Percentiles rank a stretch among this genome's conserved stretches.
Conservation (phyloP, 2,329 filamentous ascomycete genomes). For the Zopfia rhizophila region DNA sequence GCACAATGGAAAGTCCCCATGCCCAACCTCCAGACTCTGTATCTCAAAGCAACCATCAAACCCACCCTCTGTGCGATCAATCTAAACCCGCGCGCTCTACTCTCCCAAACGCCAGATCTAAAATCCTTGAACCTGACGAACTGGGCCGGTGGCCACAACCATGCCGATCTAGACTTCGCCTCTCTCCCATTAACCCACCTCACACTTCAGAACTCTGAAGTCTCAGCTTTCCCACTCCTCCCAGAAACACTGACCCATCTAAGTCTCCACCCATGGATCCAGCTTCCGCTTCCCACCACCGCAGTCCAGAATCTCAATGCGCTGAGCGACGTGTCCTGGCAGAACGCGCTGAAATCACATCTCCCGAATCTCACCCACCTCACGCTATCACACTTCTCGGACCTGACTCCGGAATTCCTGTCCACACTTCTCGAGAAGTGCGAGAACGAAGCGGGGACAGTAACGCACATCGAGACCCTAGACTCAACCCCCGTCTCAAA, state of each 20-base stretch:
- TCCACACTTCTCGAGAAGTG: conserved; percentile 23
- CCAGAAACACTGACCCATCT: conserved; percentile 32
- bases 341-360: conserved; percentile 6
- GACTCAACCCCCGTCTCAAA: background rate
- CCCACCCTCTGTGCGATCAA: background rate
- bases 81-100: conserved; percentile 2
- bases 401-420: conserved; percentile 16
- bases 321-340: conserved; percentile 2
- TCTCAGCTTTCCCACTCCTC: conserved; percentile 17
- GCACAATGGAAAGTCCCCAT: conserved; percentile 37
- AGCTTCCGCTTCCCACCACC: background rate
- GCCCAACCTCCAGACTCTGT: conserved; percentile 35
- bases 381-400: conserved; percentile 20
- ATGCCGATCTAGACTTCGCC: background rate
- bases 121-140: conserved; percentile 24
- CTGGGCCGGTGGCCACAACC: background rate
- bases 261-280: conserved; percentile 13
- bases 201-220: conserved; percentile 16
- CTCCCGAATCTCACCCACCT: conserved; percentile 32
- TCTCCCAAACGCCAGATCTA: conserved; percentile 28
- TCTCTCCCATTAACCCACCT: conserved; percentile 21
- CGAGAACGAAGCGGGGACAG: conserved; percentile 1
- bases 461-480: no score
- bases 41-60: conserved; percentile 14
- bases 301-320: background rate